Evolutionary conservation across 2,329 filamentous ascomycete genomes (phyloP).

Genomic region (Taxawa tesnikishii): DNA sequence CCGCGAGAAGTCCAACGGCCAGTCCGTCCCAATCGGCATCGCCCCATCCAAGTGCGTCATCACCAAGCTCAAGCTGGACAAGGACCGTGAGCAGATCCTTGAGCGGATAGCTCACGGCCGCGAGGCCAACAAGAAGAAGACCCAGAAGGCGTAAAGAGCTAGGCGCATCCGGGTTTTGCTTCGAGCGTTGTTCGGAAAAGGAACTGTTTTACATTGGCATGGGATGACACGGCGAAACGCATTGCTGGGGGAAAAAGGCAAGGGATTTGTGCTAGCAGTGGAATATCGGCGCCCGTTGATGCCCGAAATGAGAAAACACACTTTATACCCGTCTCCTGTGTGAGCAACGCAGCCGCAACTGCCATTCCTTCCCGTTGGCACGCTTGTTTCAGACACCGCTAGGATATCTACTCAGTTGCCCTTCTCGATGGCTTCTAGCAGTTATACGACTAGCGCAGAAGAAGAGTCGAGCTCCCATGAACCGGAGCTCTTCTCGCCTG

Average conservation of each 20-base stretch:
- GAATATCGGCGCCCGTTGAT: background rate
- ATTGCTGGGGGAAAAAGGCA: too few species aligned
- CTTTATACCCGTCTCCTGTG: constrained; percentile 16
- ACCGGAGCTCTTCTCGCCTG: constrained; percentile 51
- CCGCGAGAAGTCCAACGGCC: constrained; percentile 95
- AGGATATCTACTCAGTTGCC: constrained; percentile 82
- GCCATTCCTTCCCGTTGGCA: too few species aligned
- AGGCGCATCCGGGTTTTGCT: too few species aligned
- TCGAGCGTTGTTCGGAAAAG: background rate
- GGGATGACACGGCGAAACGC: too few species aligned
- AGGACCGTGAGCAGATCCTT: constrained; percentile 82
- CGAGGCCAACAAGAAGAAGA: constrained; percentile 55
- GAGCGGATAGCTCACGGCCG: constrained; percentile 73
- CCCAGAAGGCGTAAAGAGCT: too few species aligned
- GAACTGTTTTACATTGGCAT: background rate
- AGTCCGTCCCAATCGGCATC: constrained; percentile 88
- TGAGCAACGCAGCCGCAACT: too few species aligned
- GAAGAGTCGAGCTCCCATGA: constrained; percentile 42
- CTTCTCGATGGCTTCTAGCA: constrained; percentile 57
- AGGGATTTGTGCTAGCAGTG: background rate
- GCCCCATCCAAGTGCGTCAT: constrained; percentile 95
- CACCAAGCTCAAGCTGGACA: constrained; percentile 97
- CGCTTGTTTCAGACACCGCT: too few species aligned
- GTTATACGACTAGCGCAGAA: constrained; percentile 93
- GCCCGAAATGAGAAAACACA: too few species aligned